phyloP scores from a whole-genome alignment of 2,329 filamentous ascomycete species.

The Epicoccum sorghinum region DNA sequence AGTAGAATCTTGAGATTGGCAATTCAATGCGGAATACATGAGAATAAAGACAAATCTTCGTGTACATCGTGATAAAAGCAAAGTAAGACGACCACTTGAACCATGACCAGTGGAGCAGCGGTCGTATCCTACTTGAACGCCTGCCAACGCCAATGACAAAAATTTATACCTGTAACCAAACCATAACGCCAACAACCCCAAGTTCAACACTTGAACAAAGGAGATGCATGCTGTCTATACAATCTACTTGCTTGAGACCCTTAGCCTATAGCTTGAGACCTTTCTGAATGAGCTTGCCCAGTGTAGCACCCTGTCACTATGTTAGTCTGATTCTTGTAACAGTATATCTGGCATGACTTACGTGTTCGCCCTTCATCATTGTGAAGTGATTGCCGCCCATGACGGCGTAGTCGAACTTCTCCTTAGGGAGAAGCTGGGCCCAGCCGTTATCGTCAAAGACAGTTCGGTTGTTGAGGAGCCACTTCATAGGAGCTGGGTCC shows the following conservation, averaged over 20 bases:
- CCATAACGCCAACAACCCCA: conserved; percentile 37
- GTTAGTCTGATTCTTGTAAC: conserved; percentile 29
- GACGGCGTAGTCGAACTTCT: conserved; percentile 68
- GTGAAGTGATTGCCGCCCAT: conserved; percentile 78
- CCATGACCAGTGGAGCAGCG: conserved; percentile 10
- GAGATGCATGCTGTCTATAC: conserved; percentile 38
- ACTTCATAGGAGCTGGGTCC: conserved; percentile 62
- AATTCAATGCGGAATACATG: conserved; percentile 4
- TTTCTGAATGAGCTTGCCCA: conserved; percentile 53
- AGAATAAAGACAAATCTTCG: conserved; percentile 5
- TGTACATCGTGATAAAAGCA: conserved; percentile 5
- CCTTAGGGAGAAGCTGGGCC: conserved; percentile 67
- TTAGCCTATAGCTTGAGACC: conserved; percentile 45
- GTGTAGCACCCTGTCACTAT: conserved; percentile 41
- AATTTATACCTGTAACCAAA: conserved; percentile 12
- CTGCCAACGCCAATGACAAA: conserved; percentile 15
- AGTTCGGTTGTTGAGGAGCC: conserved; percentile 74
- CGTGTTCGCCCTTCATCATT: conserved; percentile 71
- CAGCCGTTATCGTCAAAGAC: conserved; percentile 74
- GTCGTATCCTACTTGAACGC: conserved; percentile 1
- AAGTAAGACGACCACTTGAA: conserved; percentile 6
- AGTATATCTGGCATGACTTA: conserved; percentile 38
- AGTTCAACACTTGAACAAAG: conserved; percentile 44
- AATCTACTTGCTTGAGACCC: conserved; percentile 18
- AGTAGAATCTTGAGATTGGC: conserved; percentile 11